Base-by-base conservation (phyloP, 192 early-diverging fungal species). In the Entomortierella lignicola region DNA sequence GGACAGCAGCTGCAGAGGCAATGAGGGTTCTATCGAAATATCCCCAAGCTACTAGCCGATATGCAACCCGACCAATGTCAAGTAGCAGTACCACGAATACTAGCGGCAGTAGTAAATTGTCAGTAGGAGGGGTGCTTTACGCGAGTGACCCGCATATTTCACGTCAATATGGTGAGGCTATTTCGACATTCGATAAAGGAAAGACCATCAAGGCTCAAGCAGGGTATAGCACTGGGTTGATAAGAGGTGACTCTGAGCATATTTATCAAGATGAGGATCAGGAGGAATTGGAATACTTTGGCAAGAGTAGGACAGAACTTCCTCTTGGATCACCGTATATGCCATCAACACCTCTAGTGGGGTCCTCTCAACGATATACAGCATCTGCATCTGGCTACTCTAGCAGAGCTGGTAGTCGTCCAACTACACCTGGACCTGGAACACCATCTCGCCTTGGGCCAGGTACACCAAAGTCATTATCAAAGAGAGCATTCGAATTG, bases 281-380 rank as follows among this genome's bases (percentile, higher is more conserved):
- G 0, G 67, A 70, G 7, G 75, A 79, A 26, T 63, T 79, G 4
- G 75, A 79, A 57, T 79, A 79, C 75, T 79, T 79, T 79, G 75
- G 75, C n/a, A 63, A 65, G 26, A 48, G 53, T 4, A 31, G 57
- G 17, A 63, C 62, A 5, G 18, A 30, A 1, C 55, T 69, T 20
- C 68, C 68, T 18, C 39, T 70, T 21, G 75, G 75, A 18, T 79
- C 75, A n/a, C 75, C 75, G 0, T 70, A 70, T 34, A 54, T 79
- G 75, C 75, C 75, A 12, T 79, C 75, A 29, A 79, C 75, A 20
- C 75, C 75, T 0, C 23, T 79, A 11, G 68, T n/a, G 0, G n/a
- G 25, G 4, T 50, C 66, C 0, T 62, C 54, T 7, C 43, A 65
- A 20, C 60, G 68, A 3, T 70, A 79, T 34, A n/a, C 25, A 34